A percentile compares a stretch with the other conserved stretches of the same genome.
phyloP scores from a whole-genome alignment of 2,329 filamentous ascomycete species.

The Monosporascus ibericus region DNA sequence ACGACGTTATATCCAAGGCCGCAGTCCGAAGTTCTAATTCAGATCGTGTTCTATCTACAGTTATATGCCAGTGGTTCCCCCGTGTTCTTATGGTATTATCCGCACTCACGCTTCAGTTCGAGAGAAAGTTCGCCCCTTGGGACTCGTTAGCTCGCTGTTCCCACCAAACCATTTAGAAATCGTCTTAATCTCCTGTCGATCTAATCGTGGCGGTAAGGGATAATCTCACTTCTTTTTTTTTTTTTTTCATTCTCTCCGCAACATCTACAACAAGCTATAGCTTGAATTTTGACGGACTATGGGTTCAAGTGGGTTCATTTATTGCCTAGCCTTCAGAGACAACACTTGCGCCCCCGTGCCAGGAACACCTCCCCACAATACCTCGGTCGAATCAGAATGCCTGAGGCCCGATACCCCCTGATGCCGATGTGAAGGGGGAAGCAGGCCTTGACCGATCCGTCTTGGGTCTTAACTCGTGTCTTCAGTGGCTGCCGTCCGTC shows the following conservation, averaged over 20 bases:
- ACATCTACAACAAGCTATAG: constrained; percentile 15
- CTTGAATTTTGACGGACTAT: constrained; percentile 13
- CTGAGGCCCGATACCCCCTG: constrained; percentile 14
- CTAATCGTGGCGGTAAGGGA: constrained; percentile 48
- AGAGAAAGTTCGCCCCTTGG: constrained; percentile 39
- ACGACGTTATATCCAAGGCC: constrained; percentile 1
- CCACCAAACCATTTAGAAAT: constrained; percentile 42
- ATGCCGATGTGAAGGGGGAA: neutral
- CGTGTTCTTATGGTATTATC: constrained; percentile 29
- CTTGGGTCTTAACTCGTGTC: too few species aligned
- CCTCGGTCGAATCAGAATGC: constrained; percentile 18
- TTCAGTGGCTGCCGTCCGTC: too few species aligned
- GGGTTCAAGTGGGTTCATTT: neutral
- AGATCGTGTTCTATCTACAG: constrained; percentile 29
- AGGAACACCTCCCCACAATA: constrained; percentile 18
- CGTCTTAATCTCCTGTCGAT: constrained; percentile 41
- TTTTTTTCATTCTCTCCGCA: constrained; percentile 8
- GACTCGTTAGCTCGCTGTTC: constrained; percentile 63
- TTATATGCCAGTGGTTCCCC: constrained; percentile 35
- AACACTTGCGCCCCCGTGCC: constrained; percentile 18
- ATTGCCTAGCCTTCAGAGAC: constrained; percentile 13
- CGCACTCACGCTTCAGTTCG: constrained; percentile 38
- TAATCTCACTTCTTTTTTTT: constrained; percentile 11
- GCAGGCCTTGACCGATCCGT: too few species aligned
- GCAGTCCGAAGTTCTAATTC: constrained; percentile 18